phyloP scores from a whole-genome alignment of 2,329 filamentous ascomycete genomes.

The Aspergillus hortae region DNA sequence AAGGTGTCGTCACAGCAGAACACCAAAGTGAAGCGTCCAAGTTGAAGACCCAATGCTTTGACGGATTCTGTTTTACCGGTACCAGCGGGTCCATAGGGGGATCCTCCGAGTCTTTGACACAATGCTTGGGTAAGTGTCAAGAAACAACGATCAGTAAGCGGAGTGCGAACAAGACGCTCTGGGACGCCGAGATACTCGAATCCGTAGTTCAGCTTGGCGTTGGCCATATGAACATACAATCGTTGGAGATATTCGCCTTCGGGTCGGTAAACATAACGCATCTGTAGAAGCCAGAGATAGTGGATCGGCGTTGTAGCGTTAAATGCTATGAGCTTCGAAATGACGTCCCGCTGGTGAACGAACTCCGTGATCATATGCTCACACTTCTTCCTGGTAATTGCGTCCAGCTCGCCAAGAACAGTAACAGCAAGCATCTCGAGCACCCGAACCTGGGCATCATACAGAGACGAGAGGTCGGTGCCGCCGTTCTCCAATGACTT shows the following conservation, averaged over 20 bases:
- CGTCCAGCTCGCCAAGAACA: constrained; percentile 82
- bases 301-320: constrained; percentile 74
- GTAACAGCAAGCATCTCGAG: constrained; percentile 82
- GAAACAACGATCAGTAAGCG: constrained; percentile 97
- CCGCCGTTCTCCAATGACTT: constrained; percentile 70
- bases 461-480: constrained; percentile 64
- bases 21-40: constrained; percentile 95
- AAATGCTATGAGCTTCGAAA: constrained; percentile 76
- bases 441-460: constrained; percentile 78
- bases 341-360: constrained; percentile 92
- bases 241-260: constrained; percentile 80
- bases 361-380: constrained; percentile 99
- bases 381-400: constrained; percentile 90
- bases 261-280: constrained; percentile 87
- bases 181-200: constrained; percentile 98
- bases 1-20: constrained; percentile 99
- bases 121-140: constrained; percentile 94
- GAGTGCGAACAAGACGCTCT: constrained; percentile 92
- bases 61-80: constrained; percentile 99
- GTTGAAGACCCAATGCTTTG: constrained; percentile 92
- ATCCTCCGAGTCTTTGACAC: constrained; percentile 91
- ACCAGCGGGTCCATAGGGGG: constrained; percentile 93
- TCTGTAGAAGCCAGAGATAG: constrained; percentile 90
- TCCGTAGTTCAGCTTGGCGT: constrained; percentile 89
- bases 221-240: constrained; percentile 92